Evolutionary conservation across 345 rosid species (phyloP).

Genomic region (Trapa bicornis): DNA sequence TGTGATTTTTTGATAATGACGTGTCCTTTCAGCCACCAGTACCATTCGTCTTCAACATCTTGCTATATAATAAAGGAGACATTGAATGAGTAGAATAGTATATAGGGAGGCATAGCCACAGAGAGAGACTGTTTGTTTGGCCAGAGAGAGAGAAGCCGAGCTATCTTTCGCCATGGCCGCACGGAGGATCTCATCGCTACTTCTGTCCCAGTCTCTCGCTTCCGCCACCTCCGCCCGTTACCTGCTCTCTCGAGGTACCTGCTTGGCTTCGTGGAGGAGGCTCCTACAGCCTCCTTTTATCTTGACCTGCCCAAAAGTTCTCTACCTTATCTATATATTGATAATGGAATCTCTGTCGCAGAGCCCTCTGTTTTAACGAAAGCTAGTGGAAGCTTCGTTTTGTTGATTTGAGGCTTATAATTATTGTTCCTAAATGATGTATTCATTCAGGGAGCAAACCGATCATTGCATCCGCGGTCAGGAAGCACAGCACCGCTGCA

Average conservation of each 20-base stretch:
- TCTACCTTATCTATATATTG: not conserved
- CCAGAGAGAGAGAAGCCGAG: too few relatives aligned
- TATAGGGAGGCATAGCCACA: too few relatives aligned
- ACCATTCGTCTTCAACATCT: too few relatives aligned
- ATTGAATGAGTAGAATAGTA: too few relatives aligned
- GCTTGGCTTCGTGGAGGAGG: not conserved
- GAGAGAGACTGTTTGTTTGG: too few relatives aligned
- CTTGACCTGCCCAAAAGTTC: not conserved
- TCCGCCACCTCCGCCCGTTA: slow-evolving; percentile 16
- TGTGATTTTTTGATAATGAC: too few relatives aligned
- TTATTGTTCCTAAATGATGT: not conserved
- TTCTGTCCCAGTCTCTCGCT: slow-evolving; percentile 39
- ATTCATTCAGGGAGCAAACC: slow-evolving; percentile 35
- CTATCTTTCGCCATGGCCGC: slow-evolving; percentile 31
- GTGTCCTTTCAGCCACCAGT: too few relatives aligned
- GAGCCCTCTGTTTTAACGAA: not conserved
- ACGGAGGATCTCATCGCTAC: slow-evolving; percentile 30
- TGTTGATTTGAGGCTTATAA: not conserved
- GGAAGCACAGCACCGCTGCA: slow-evolving; percentile 41
- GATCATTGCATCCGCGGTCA: slow-evolving; percentile 22
- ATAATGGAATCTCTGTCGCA: not conserved
- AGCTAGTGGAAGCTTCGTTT: not conserved
- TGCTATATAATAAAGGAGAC: too few relatives aligned
- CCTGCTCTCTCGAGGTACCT: slow-evolving; percentile 23
- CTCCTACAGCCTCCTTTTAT: not conserved